Evolutionary conservation across 805 yeast species (phyloP), one percentile per base, ranked within the genome.

Genomic region (Ogataea nitratoaversa): DNA sequence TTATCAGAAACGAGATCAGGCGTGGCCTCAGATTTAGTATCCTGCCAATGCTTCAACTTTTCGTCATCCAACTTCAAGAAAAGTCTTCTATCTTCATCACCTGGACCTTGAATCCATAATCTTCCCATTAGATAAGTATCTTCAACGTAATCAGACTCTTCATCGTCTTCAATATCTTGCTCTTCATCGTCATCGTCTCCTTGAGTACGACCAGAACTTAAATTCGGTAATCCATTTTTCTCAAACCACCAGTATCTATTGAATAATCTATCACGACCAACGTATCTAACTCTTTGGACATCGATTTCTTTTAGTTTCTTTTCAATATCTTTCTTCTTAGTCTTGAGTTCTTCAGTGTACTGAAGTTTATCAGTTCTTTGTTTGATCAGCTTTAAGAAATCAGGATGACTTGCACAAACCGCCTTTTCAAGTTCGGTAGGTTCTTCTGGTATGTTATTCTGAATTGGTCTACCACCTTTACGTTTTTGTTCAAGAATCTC

Each of bases 161-260:
- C 75, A 5, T 65, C 71, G n/a, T 55, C 67, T 13, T 65, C 68
- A 0, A 68, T 77, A 17, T 55, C 66, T 0, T 60, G 60, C 2
- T 52, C 65, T 13, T 37, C 76, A 0, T 57, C 73, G 17, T 55
- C 66, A 12, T 50, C 55, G 5, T 53, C 63, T 9, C 50, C 57
- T 22, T 29, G 31, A 5, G 31, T 14, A 14, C 47, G 42, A 14
- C 50, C 37, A 5, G 49, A 25, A 17, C 52, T 55, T 16, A 63
- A 51, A 30, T 62, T 68, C 4, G 89, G 87, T 35, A 88, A 68
- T 0, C 98, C 99, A 54, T 84, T 83, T 47, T 72, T 71, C 54
- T 91, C 98, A 56, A 89, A 79, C 96, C 96, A 93, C 95, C 95
- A 93, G 59, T 91, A 93, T 48, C 90, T 70, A 65, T 93, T 93